Evolutionary conservation across 2,329 filamentous ascomycete species (phyloP).

Genomic region (Hysterium pulicare): DNA sequence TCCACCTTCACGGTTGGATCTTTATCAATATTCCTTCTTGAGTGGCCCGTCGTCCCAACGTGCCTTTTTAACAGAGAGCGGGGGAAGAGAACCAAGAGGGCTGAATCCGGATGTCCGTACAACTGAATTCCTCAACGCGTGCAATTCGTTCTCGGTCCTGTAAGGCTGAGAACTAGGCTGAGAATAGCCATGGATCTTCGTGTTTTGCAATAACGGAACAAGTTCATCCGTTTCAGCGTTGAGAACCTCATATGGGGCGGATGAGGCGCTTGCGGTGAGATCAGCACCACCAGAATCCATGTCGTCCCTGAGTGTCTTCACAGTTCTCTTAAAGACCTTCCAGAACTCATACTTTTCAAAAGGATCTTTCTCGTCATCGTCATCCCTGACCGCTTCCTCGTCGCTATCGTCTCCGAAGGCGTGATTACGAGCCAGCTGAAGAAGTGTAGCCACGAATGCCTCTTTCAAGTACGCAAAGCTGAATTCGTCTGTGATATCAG

Average conservation of each 20-base stretch:
- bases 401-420: slow-evolving; percentile 13
- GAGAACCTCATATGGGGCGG: slow-evolving; percentile 18
- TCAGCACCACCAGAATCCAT: slow-evolving; percentile 38
- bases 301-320: slow-evolving; percentile 58
- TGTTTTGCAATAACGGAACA: slow-evolving; percentile 16
- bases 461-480: slow-evolving; percentile 70
- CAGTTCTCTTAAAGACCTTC: slow-evolving; percentile 62
- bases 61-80: slow-evolving; percentile 9
- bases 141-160: slow-evolving; percentile 12
- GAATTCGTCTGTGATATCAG: slow-evolving; percentile 61
- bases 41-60: slow-evolving; percentile 9
- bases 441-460: slow-evolving; percentile 61
- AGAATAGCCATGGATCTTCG: slow-evolving; percentile 18
- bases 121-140: slow-evolving; percentile 5
- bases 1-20: too few relatives aligned
- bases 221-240: slow-evolving; percentile 16
- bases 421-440: slow-evolving; percentile 52
- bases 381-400: slow-evolving; percentile 16
- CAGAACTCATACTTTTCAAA: slow-evolving; percentile 55
- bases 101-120: slow-evolving; percentile 10
- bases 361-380: slow-evolving; percentile 40
- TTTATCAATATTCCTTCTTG: slow-evolving; percentile 13
- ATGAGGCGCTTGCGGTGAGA: slow-evolving; percentile 9
- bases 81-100: slow-evolving; percentile 14
- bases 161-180: slow-evolving; percentile 19